A percentile compares a stretch with the other conserved stretches of the same genome.
Evolutionary conservation across 208 protist species (phyloP).

Genomic region (Trypanosoma scelopori): DNA sequence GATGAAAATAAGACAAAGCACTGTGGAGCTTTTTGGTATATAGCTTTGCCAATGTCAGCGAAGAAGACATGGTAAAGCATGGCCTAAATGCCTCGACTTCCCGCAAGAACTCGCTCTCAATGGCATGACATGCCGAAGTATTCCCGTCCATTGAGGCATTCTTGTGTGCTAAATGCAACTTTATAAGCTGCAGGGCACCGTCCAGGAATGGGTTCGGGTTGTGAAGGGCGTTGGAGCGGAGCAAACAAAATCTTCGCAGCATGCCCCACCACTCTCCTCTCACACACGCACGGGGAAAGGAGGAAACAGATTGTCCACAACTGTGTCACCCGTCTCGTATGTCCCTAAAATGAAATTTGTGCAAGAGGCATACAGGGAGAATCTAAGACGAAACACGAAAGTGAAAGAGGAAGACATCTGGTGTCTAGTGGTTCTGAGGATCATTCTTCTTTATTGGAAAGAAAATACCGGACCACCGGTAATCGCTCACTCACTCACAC

Average conservation of each 20-base stretch:
- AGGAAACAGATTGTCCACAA: no score
- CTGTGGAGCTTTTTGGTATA: constrained; percentile 72
- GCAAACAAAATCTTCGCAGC: constrained; percentile 21
- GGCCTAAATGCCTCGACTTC: constrained; percentile 81
- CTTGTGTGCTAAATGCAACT: constrained; percentile 80
- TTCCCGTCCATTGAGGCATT: constrained; percentile 68
- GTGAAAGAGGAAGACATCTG: no score
- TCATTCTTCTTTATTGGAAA: no score
- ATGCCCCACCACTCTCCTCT: constrained; percentile 5
- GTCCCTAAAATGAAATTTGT: no score
- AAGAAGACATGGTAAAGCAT: constrained; percentile 79
- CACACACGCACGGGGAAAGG: neutral
- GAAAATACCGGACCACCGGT: no score
- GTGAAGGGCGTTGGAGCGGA: constrained; percentile 32
- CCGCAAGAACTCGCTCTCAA: constrained; percentile 80
- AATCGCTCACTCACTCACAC: no score
- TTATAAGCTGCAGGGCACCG: constrained; percentile 76
- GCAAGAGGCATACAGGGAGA: no score
- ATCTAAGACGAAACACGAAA: no score
- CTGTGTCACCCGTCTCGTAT: no score
- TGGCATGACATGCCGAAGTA: constrained; percentile 48
- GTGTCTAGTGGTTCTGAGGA: no score
- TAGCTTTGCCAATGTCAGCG: constrained; percentile 58
- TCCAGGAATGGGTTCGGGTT: constrained; percentile 60
- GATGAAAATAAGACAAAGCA: constrained; percentile 75